Base-by-base conservation (phyloP, 129 eudicot genomes). In the Smallanthus sonchifolius region DNA sequence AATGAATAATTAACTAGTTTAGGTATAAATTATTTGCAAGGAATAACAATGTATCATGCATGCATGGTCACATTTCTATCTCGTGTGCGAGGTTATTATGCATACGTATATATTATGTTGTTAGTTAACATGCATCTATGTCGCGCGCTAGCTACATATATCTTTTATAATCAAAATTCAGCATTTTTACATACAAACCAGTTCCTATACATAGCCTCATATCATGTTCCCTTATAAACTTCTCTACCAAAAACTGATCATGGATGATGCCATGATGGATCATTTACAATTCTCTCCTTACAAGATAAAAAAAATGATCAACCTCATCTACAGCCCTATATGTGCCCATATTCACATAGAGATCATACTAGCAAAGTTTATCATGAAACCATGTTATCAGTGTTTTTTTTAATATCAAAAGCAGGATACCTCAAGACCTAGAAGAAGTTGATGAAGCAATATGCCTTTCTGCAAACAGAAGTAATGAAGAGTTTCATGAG, bases 381-480 rank as follows among this genome's bases (percentile, higher is more conserved):
- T 82, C 72, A 61, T 16, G 42, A 39, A 63, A 17, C 38, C 59
- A 63, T 69, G 15, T 35, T 48, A 77, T 17, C 40, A 63, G 15
- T 28, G 17, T 16, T 66, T 52, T 47, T 65, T 51, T 66, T 13
- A 51, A 51, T 51, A 75, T 62, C 69, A 8, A 70, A 48, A 17
- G 19, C 74, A 73, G 75, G 60, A 73, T 68, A 57, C 42, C 67
- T 84, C 83, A 70, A 56, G 85, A 73, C 45, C 78, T 67, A 28
- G 52, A 30, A 14, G 77, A 77, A 47, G 87, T 67, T 10, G 86
- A 28, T 30, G 57, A 51, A 0, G 87, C 83, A 34, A 48, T 69
- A 74, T 81, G 86, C 79, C 57, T 84, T 66, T 89, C 96, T 89
- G 92, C 47, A 80, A 48, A 74, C 4, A 60, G 7, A 44, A 30